A percentile compares a stretch with the other conserved stretches of the same genome.
These are phyloP conservation scores for Fusarium oxysporum DNA, from an alignment of 2,329 filamentous ascomycete species.

Conservation along the genomic window DNA sequence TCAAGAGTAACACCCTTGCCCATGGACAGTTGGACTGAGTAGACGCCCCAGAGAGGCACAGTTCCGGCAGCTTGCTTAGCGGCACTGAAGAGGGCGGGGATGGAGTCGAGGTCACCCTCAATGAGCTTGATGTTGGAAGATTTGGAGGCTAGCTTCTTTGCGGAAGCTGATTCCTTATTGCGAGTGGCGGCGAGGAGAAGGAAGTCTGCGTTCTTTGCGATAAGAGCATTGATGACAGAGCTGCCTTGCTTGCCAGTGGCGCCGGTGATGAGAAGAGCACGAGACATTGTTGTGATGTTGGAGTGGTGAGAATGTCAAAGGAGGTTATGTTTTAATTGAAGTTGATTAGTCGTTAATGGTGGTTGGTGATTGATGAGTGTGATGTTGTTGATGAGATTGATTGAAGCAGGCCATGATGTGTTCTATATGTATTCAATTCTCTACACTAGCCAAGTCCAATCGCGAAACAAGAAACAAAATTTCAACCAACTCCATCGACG, in stretches of 20 bases:
- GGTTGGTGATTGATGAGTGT: neutral
- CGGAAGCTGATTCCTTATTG: conserved; percentile 8
- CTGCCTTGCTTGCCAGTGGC: conserved; percentile 34
- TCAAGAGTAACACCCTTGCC: conserved; percentile 25
- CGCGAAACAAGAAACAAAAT: fast-evolving
- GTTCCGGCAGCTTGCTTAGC: conserved; percentile 23
- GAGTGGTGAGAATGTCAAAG: fast-evolving
- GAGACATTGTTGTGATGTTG: conserved; percentile 11
- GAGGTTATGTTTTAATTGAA: fast-evolving
- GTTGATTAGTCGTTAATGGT: neutral
- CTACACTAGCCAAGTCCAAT: neutral
- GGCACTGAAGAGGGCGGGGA: conserved; percentile 22
- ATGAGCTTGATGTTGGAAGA: conserved; percentile 15
- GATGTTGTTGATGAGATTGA: neutral
- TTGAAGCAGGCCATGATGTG: neutral
- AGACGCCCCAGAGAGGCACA: conserved; percentile 27
- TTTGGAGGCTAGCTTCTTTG: conserved; percentile 12
- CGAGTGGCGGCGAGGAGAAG: conserved; percentile 26
- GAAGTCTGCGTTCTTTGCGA: conserved; percentile 15
- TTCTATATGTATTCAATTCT: neutral
- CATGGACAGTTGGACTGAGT: conserved; percentile 29
- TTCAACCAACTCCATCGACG: neutral
- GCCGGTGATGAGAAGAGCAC: conserved; percentile 27
- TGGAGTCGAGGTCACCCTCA: conserved; percentile 13
- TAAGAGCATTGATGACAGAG: conserved; percentile 21